Evolutionary conservation across 371 early-diverging fungal genomes (phyloP).

Genomic region (Mortierella sp.): DNA sequence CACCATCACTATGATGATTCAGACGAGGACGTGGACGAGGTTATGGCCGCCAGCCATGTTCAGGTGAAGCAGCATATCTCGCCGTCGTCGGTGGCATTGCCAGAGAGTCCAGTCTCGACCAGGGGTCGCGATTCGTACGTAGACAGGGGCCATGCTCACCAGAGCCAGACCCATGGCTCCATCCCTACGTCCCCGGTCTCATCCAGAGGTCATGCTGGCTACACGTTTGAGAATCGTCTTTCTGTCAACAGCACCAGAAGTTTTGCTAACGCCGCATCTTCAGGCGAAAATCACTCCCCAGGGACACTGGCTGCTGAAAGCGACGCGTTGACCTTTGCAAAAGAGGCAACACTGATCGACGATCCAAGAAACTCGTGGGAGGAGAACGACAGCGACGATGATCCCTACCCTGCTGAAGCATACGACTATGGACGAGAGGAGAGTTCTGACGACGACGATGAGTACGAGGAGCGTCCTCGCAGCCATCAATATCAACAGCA

Average conservation of each 20-base stretch:
- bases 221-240: slow-evolving; percentile 3
- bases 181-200: slow-evolving; percentile 17
- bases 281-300: slow-evolving; percentile 8
- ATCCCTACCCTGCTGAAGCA: slow-evolving; percentile 36
- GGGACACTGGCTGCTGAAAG: not conserved
- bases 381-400: slow-evolving; percentile 39
- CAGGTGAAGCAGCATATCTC: slow-evolving; percentile 19
- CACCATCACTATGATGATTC: not conserved
- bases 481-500: slow-evolving; percentile 12
- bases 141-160: not conserved
- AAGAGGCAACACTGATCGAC: not conserved
- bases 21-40: slow-evolving; percentile 6
- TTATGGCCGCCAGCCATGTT: not conserved
- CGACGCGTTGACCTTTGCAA: not conserved
- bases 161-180: not conserved
- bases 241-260: not conserved
- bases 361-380: slow-evolving; percentile 38
- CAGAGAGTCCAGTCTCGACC: slow-evolving; percentile 33
- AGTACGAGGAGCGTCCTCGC: slow-evolving; percentile 29
- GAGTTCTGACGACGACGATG: slow-evolving; percentile 22
- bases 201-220: slow-evolving; percentile 5
- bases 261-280: not conserved
- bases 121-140: slow-evolving; percentile 24
- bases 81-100: slow-evolving; percentile 20
- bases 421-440: slow-evolving; percentile 44